A percentile compares a stretch with the other conserved stretches of the same genome.
These are phyloP conservation scores for Pyrenophora graminea DNA, from an alignment of 2,329 filamentous ascomycete genomes.

Conservation along the genomic window DNA sequence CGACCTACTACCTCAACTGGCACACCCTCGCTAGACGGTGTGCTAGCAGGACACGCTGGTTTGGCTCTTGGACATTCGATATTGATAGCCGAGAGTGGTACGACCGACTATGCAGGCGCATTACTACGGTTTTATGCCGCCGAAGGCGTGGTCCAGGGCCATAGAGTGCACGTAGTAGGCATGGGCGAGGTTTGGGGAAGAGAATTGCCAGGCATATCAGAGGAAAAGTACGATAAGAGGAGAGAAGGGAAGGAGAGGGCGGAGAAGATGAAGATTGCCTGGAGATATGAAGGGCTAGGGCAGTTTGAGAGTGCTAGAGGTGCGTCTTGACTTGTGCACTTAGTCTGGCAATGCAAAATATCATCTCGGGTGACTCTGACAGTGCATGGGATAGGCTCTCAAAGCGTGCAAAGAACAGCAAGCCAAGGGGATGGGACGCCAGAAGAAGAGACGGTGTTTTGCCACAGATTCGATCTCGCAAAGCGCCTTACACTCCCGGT, in stretches of 20 bases:
- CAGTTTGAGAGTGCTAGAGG: conserved; percentile 70
- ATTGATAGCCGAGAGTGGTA: conserved; percentile 84
- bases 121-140: conserved; percentile 88
- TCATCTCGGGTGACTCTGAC: conserved; percentile 21
- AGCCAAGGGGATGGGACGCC: conserved; percentile 54
- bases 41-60: conserved; percentile 85
- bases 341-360: conserved; percentile 22
- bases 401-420: conserved; percentile 21
- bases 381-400: conserved; percentile 20
- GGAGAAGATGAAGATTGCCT: conserved; percentile 95
- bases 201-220: conserved; percentile 76
- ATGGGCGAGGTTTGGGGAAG: conserved; percentile 78
- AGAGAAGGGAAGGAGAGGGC: conserved; percentile 42
- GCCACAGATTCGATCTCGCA: conserved; percentile 58
- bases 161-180: conserved; percentile 84
- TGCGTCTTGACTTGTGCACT: conserved; percentile 50
- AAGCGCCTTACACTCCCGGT: conserved; percentile 53
- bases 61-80: conserved; percentile 80
- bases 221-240: conserved; percentile 43
- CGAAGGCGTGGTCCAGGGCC: conserved; percentile 89
- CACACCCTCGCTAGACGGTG: conserved; percentile 78
- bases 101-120: conserved; percentile 88
- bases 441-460: conserved; percentile 49
- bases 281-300: conserved; percentile 88
- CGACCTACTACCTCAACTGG: conserved; percentile 89